phyloP scores from a whole-genome alignment of 805 yeast genomes.

The Kodamaea sagamina region DNA sequence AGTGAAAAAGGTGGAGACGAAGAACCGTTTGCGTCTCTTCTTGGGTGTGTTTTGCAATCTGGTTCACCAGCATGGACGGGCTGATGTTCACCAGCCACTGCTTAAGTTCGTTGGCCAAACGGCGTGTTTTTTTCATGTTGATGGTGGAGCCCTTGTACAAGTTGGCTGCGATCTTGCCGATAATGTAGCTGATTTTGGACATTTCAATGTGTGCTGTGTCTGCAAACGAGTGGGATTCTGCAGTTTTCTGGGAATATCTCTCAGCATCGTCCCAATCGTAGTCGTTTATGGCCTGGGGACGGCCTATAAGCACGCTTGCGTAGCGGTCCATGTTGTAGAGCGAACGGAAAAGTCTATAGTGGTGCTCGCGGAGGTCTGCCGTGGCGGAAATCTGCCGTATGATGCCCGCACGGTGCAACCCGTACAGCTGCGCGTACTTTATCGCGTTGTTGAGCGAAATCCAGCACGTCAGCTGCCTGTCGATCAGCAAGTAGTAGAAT shows the following conservation, averaged over 20 bases:
- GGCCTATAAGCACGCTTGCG: slow-evolving; percentile 7
- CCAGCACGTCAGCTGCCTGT: slow-evolving; percentile 13
- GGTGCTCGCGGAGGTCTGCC: background rate
- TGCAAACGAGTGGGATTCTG: background rate
- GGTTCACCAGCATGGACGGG: background rate
- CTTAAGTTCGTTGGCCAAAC: slow-evolving; percentile 9
- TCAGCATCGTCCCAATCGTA: slow-evolving; percentile 14
- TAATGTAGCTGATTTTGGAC: slow-evolving; percentile 4
- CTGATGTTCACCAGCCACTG: slow-evolving; percentile 8
- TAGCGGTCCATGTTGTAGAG: slow-evolving; percentile 11
- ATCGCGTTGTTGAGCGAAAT: slow-evolving; percentile 10
- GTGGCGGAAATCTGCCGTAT: background rate
- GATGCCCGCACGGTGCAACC: slow-evolving; percentile 8
- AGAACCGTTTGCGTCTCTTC: slow-evolving; percentile 5
- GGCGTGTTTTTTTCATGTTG: background rate
- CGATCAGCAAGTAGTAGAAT: slow-evolving; percentile 8
- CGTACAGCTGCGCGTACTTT: slow-evolving; percentile 11
- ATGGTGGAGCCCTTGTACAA: slow-evolving; percentile 7
- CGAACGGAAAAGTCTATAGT: slow-evolving; percentile 9
- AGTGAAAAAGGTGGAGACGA: slow-evolving; percentile 8
- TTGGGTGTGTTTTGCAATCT: background rate
- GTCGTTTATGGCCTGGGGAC: slow-evolving; percentile 13
- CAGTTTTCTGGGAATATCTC: slow-evolving; percentile 2
- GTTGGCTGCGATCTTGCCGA: slow-evolving; percentile 10
- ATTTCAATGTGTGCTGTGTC: slow-evolving; percentile 10